phyloP scores from a whole-genome alignment of 1,284 basidiomycete genomes.

The Entoloma clypeatum region DNA sequence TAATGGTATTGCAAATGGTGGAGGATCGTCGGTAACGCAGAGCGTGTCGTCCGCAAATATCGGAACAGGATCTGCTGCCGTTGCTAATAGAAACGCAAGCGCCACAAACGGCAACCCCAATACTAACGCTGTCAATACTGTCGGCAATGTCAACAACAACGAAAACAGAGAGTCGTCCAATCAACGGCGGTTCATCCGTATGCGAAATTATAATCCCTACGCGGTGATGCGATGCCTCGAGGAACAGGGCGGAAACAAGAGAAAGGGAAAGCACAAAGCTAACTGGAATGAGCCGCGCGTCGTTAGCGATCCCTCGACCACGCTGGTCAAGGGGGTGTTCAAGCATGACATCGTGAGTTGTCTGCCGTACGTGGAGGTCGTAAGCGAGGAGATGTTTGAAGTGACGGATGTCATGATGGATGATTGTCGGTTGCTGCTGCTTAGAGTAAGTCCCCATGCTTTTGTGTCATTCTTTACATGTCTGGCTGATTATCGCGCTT shows the following conservation, averaged over 20 bases:
- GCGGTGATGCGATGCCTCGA: conserved; percentile 25
- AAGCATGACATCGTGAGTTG: conserved; percentile 39
- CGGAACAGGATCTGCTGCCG: no score
- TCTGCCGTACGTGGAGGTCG: conserved; percentile 46
- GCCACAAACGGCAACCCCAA: not conserved
- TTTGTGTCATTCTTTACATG: conserved; percentile 6
- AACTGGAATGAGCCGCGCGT: conserved; percentile 31
- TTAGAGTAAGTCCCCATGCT: conserved; percentile 34
- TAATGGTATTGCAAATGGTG: no score
- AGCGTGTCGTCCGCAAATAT: no score
- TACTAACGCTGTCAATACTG: not conserved
- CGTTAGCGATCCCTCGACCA: conserved; percentile 37
- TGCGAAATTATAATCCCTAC: conserved; percentile 49
- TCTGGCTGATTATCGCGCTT: conserved; percentile 4
- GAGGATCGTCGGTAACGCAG: no score
- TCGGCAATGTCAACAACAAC: conserved; percentile 1
- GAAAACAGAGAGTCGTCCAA: conserved; percentile 11
- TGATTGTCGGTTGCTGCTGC: conserved; percentile 42
- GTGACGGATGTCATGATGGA: conserved; percentile 56
- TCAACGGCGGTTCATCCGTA: conserved; percentile 33
- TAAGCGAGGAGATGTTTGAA: conserved; percentile 41
- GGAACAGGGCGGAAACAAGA: conserved; percentile 11
- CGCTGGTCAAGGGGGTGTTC: conserved; percentile 40
- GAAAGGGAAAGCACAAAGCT: conserved; percentile 22
- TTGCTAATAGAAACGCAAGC: not conserved